A percentile compares a stretch with the other conserved stretches of the same genome.
Evolutionary conservation across 106 monocot genomes (phyloP).

Genomic region (Posidonia australis): DNA sequence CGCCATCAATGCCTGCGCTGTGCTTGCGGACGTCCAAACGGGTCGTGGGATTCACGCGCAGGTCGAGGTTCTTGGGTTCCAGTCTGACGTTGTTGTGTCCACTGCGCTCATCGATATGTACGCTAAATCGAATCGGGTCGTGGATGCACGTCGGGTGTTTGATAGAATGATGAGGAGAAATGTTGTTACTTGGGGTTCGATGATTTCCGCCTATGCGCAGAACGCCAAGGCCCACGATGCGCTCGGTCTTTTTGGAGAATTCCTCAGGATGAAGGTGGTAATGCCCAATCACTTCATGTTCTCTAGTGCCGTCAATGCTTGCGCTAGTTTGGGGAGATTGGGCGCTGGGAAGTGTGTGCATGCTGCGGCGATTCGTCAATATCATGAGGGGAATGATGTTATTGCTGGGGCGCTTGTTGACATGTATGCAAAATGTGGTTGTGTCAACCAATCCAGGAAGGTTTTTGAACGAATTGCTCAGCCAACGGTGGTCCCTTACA

Average conservation of each 20-base stretch:
- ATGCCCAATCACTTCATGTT: constrained; percentile 69
- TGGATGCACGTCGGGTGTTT: constrained; percentile 43
- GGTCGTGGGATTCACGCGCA: constrained; percentile 47
- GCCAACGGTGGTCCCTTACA: constrained; percentile 43
- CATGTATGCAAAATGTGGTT: constrained; percentile 87
- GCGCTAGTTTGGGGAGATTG: constrained; percentile 47
- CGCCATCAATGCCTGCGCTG: constrained; percentile 43
- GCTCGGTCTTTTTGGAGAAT: constrained; percentile 37
- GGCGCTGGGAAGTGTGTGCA: constrained; percentile 50
- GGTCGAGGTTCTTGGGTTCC: constrained; percentile 31
- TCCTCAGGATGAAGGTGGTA: constrained; percentile 10
- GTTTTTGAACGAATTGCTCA: constrained; percentile 42
- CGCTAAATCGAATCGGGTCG: constrained; percentile 26
- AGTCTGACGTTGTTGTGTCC: constrained; percentile 43
- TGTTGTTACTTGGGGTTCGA: constrained; percentile 53
- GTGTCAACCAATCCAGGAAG: constrained; percentile 32
- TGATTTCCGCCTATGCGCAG: constrained; percentile 58
- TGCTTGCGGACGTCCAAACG: constrained; percentile 17
- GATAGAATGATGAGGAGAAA: constrained; percentile 36
- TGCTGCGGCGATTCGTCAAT: constrained; percentile 30
- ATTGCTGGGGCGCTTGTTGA: constrained; percentile 60
- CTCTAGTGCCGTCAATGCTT: constrained; percentile 55
- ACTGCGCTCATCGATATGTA: constrained; percentile 63
- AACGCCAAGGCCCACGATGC: constrained; percentile 41
- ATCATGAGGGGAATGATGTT: constrained; percentile 41